These are phyloP conservation scores for Chenopodium album DNA, from an alignment of 148 eudicot genomes.

Conservation along the genomic window DNA sequence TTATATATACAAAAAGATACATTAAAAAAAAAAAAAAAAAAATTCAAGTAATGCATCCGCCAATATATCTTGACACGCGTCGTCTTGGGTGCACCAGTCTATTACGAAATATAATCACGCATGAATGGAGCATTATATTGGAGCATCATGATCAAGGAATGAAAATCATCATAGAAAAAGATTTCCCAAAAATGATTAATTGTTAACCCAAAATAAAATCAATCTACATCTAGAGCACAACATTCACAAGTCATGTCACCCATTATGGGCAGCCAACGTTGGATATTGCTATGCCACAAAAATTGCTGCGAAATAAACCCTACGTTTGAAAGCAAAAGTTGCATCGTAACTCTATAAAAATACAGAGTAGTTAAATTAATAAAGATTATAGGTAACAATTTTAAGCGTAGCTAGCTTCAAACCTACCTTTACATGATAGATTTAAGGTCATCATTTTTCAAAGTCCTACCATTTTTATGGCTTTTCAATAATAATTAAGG, in stretches of 20 bases:
- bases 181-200: too few species aligned
- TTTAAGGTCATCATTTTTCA: not conserved
- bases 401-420: not conserved
- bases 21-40: too few species aligned
- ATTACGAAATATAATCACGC: too few species aligned
- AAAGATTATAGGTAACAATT: too few species aligned
- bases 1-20: too few species aligned
- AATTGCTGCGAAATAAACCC: not conserved
- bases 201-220: too few species aligned
- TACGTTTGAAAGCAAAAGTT: not conserved
- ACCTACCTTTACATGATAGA: not conserved
- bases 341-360: not conserved
- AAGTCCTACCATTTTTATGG: not conserved
- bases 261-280: not conserved
- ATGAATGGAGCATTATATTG: not conserved
- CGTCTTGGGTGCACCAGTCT: not conserved
- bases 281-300: not conserved
- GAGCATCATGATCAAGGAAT: not conserved
- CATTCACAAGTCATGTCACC: not conserved
- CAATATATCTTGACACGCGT: not conserved
- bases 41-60: not conserved
- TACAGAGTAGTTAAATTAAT: too few species aligned
- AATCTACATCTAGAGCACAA: not conserved
- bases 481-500: not conserved
- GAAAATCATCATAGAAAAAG: too few species aligned